Evolutionary conservation across 2,329 filamentous ascomycete genomes (phyloP).

Genomic region (Cytospora piceicola): DNA sequence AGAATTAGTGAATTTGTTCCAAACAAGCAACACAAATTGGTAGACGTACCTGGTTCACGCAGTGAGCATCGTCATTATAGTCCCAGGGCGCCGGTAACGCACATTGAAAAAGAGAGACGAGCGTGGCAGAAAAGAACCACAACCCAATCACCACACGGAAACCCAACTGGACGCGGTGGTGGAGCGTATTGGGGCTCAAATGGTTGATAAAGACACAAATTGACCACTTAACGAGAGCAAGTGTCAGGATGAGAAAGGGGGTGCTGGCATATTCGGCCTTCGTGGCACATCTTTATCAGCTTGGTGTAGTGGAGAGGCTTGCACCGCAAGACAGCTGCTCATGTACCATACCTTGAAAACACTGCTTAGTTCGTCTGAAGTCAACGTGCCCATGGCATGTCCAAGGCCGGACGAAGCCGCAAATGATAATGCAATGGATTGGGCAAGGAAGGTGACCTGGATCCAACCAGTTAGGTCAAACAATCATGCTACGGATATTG

Average conservation of each 20-base stretch:
- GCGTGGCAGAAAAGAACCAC: background rate
- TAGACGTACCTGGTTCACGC: constrained; percentile 4
- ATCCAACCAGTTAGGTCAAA: background rate
- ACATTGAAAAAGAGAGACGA: constrained; percentile 11
- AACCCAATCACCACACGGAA: constrained; percentile 9
- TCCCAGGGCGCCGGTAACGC: constrained; percentile 4
- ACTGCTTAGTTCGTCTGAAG: background rate
- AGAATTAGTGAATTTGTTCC: background rate
- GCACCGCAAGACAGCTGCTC: too few species aligned
- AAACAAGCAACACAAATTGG: background rate
- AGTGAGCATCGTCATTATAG: background rate
- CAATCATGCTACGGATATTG: rapidly evolving
- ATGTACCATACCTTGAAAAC: constrained; percentile 4
- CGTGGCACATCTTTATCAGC: background rate
- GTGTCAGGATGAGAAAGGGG: constrained; percentile 3
- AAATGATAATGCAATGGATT: constrained; percentile 11
- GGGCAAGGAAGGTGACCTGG: constrained; percentile 8
- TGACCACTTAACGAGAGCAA: constrained; percentile 17
- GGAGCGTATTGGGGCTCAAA: constrained; percentile 1
- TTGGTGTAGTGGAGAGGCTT: too few species aligned
- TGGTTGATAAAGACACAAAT: constrained; percentile 20
- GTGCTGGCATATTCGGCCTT: constrained; percentile 15
- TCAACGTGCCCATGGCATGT: background rate
- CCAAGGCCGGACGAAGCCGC: constrained; percentile 10
- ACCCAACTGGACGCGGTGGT: constrained; percentile 8